These are phyloP conservation scores for Aspergillus intermedius DNA, from an alignment of 2,329 filamentous ascomycete species.

Conservation along the genomic window DNA sequence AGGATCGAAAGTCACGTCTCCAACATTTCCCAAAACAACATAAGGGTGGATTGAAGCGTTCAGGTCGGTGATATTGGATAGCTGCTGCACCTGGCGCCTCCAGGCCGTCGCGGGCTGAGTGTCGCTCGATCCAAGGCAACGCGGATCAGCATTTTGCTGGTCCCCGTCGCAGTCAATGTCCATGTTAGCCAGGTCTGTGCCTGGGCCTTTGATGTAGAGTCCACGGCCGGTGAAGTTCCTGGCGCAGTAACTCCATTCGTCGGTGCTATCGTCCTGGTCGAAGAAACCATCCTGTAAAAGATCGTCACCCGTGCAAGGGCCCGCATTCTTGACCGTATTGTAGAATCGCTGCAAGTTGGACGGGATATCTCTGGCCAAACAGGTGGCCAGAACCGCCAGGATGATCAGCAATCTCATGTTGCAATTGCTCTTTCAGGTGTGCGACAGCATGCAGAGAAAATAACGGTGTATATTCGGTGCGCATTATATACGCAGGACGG, in stretches of 20 bases:
- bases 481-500: too few relatives aligned
- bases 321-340: constrained; percentile 5
- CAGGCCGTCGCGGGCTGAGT: constrained; percentile 8
- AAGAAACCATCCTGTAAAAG: constrained; percentile 7
- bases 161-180: constrained; percentile 13
- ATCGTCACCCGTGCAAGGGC: constrained; percentile 4
- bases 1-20: constrained; percentile 3
- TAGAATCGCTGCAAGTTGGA: constrained; percentile 10
- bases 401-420: neutral
- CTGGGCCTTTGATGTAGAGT: constrained; percentile 7
- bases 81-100: constrained; percentile 5
- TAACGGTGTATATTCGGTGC: too few relatives aligned
- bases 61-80: constrained; percentile 13
- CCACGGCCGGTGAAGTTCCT: constrained; percentile 3
- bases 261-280: constrained; percentile 7
- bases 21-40: constrained; percentile 20
- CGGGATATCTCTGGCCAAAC: constrained; percentile 6
- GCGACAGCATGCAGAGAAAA: too few relatives aligned
- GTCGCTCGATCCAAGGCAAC: constrained; percentile 5
- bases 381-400: neutral
- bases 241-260: constrained; percentile 9
- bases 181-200: constrained; percentile 8
- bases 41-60: constrained; percentile 19
- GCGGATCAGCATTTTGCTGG: constrained; percentile 1
- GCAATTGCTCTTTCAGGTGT: neutral